Base-by-base conservation (phyloP, 2,329 filamentous ascomycete genomes). In the Cladophialophora psammophila region DNA sequence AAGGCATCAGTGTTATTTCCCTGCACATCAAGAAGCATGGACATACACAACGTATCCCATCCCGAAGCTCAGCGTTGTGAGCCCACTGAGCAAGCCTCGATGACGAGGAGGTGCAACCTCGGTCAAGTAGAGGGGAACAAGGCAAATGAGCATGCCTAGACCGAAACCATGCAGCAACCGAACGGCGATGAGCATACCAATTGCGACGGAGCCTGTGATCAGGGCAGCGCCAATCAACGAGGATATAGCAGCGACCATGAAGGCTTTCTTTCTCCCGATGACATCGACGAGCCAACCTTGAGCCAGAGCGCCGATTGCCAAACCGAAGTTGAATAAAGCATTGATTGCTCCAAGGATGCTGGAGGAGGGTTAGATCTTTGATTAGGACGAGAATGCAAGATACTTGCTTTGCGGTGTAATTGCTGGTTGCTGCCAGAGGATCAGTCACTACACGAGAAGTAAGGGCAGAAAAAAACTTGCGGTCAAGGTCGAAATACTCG, bases 281-380 rank as follows among this genome's bases (percentile, higher is more conserved):
- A 32, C 18, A 48, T 67, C 65, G 13, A 35, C 54, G 5, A 71
- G 72, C 79, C 80, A 81, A 6, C 76, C 75, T 45, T 76, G 78
- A 61, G 76, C 72, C 1, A 78, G 55, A 31, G 75, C 75, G 31
- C 77, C 80, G 26, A 78, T 63, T 32, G 75, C 75, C n/a, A 75
- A 77, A 8, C 80, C 80, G 1, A 79, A 80, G n/a, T 77, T 79
- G 69, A 79, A 80, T 5, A 82, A 73, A 26, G 80, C 81, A 72
- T 81, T 82, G 59, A 82, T 74, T 15, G 80, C 81, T 20, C 78
- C 80, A 50, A 82, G 79, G 20, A 81, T 75, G 66, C 78, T 78
- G 6, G 77, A 75, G 0, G 34, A 34, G 15, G 13, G 10, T 53
- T 54, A 62, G 48, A 18, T 8, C 15, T 5, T 32, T 62, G 32